Conservation (phyloP, 805 yeast species). For the Danielia oregonensis region DNA sequence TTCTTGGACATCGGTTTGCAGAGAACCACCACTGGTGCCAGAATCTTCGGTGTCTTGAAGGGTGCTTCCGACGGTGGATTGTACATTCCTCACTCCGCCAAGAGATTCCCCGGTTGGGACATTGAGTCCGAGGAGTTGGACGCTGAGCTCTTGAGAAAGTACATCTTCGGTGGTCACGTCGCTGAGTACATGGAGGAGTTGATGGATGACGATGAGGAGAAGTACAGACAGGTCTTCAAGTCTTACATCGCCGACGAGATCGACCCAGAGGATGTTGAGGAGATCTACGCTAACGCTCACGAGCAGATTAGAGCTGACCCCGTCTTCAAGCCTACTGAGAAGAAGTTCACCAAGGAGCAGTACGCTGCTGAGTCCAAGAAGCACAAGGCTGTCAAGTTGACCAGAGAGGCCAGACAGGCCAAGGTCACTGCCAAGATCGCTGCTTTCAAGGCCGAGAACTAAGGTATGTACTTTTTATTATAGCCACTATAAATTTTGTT, state of each 20-base stretch:
- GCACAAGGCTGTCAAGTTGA: conserved; percentile 82
- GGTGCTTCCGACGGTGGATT: conserved; percentile 99
- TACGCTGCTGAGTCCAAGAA: conserved; percentile 96
- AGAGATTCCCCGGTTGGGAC: conserved; percentile 99
- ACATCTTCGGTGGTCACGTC: conserved; percentile 99
- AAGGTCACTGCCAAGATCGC: conserved; percentile 92
- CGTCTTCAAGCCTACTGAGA: conserved; percentile 79
- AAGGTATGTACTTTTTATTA: conserved; percentile 14
- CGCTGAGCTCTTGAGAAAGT: conserved; percentile 94
- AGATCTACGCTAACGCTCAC: conserved; percentile 91
- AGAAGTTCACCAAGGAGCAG: conserved; percentile 95
- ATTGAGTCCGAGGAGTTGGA: conserved; percentile 97
- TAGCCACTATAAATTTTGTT: conserved; percentile 1
- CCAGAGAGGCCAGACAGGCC: conserved; percentile 88
- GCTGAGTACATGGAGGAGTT: conserved; percentile 99
- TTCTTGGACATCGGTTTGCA: conserved; percentile 98
- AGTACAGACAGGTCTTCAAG: conserved; percentile 94
- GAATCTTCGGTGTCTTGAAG: conserved; percentile 98
- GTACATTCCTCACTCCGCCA: conserved; percentile 98
- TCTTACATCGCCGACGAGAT: conserved; percentile 94
- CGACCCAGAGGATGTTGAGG: conserved; percentile 96
- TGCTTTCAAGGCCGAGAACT: conserved; percentile 64
- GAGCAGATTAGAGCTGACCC: conserved; percentile 97
- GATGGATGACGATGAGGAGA: conserved; percentile 99
- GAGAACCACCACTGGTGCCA: conserved; percentile 99